Percentiles rank a stretch among this genome's conserved stretches.
phyloP scores from a whole-genome alignment of 208 protist species.

The Leishmania martiniquensis region DNA sequence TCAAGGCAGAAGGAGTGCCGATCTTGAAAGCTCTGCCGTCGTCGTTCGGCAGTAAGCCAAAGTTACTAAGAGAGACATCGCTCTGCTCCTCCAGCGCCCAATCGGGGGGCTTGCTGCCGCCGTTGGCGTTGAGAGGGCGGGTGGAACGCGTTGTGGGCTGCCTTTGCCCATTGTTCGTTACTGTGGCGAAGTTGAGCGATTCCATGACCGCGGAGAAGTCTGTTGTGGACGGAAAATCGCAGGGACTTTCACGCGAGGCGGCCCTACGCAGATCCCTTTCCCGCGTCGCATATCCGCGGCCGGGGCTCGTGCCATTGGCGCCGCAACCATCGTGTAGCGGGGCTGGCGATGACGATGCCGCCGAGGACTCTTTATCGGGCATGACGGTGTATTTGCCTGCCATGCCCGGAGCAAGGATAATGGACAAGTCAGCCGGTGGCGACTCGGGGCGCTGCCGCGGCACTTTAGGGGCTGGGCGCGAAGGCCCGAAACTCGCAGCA shows the following conservation, averaged over 20 bases:
- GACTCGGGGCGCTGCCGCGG: neutral
- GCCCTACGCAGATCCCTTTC: neutral
- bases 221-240: neutral
- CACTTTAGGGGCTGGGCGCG: neutral
- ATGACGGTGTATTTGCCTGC: neutral
- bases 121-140: neutral
- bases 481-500: neutral
- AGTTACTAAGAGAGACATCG: constrained; percentile 1
- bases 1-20: neutral
- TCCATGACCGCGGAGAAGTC: neutral
- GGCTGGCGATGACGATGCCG: neutral
- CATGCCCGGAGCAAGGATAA: neutral
- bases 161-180: neutral
- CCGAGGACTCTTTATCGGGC: neutral
- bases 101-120: neutral
- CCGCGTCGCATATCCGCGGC: neutral
- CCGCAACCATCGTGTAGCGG: neutral
- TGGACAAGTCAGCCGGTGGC: constrained; percentile 1
- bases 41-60: neutral
- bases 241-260: neutral
- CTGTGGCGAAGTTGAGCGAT: neutral
- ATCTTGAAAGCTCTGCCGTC: neutral
- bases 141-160: neutral
- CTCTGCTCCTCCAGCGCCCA: neutral
- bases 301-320: neutral